Percentiles rank a stretch among this genome's conserved stretches.
These are phyloP conservation scores for Ustilago shanxiensis DNA, from an alignment of 1,284 basidiomycete species.

Conservation along the genomic window DNA sequence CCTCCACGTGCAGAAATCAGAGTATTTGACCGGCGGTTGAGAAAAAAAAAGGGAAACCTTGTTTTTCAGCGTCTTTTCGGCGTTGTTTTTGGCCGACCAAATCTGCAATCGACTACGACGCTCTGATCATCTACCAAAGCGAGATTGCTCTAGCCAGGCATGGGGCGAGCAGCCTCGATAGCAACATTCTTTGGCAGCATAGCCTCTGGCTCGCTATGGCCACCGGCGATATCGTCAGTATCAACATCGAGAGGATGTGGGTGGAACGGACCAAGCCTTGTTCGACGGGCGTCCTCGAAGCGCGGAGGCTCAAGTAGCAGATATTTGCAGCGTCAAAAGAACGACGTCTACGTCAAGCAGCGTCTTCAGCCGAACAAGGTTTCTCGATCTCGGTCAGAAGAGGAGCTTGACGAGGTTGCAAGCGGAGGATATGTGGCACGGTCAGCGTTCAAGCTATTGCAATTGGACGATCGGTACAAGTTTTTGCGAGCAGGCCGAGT, in stretches of 20 bases:
- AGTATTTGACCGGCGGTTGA: conserved; percentile 11
- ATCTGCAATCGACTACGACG: neutral
- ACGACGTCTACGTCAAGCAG: conserved; percentile 47
- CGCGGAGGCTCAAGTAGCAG: conserved; percentile 41
- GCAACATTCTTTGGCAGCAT: neutral
- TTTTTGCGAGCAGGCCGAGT: conserved; percentile 47
- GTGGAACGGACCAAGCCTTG: neutral
- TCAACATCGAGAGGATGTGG: neutral
- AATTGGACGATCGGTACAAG: conserved; percentile 56
- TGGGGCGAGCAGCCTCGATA: neutral
- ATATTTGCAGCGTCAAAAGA: conserved; percentile 47
- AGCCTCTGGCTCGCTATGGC: too few relatives aligned
- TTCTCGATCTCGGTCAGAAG: neutral
- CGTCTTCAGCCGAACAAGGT: conserved; percentile 11
- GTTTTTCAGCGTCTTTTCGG: conserved; percentile 5
- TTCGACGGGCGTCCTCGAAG: conserved; percentile 35
- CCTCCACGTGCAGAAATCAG: conserved; percentile 3
- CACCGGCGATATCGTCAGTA: neutral
- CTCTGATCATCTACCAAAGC: neutral
- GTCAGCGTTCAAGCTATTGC: conserved; percentile 64
- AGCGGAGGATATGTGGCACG: conserved; percentile 47
- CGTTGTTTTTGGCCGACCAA: conserved; percentile 11
- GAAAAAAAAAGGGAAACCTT: neutral
- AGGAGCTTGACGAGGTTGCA: conserved; percentile 12
- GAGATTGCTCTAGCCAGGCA: neutral